Evolutionary conservation across 176 grass and related monocot genomes (phyloP).

Genomic region (Avena sativa): DNA sequence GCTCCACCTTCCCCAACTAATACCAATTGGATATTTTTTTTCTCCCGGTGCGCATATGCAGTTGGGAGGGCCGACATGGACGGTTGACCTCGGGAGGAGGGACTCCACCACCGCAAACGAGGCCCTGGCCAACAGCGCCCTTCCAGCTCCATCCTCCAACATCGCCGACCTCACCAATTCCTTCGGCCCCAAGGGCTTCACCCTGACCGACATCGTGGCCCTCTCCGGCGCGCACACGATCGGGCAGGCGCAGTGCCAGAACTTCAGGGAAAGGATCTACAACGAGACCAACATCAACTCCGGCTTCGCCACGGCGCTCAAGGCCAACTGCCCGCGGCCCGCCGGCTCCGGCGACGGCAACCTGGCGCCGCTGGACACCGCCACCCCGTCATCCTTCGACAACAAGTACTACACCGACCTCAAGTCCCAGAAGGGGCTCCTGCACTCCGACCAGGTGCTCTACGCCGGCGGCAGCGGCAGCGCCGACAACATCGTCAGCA

Average conservation of each 20-base stretch:
- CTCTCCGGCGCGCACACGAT: slow-evolving; percentile 86
- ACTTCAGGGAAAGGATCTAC: slow-evolving; percentile 67
- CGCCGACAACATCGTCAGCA: slow-evolving; percentile 43
- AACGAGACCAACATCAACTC: slow-evolving; percentile 68
- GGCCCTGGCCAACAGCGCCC: slow-evolving; percentile 42
- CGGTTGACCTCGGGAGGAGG: slow-evolving; percentile 46
- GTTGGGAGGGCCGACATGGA: slow-evolving; percentile 64
- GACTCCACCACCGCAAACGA: slow-evolving; percentile 50
- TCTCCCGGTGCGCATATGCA: neutral
- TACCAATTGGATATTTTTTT: too few species aligned
- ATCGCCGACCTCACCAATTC: slow-evolving; percentile 25
- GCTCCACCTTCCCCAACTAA: neutral
- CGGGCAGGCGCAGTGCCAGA: slow-evolving; percentile 59
- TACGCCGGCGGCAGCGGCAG: slow-evolving; percentile 39
- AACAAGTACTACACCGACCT: slow-evolving; percentile 56
- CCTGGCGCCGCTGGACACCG: slow-evolving; percentile 51
- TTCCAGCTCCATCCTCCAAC: slow-evolving; percentile 49
- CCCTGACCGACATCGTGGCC: slow-evolving; percentile 59
- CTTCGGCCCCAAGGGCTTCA: slow-evolving; percentile 59
- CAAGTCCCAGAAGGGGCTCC: slow-evolving; percentile 47
- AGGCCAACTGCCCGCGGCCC: slow-evolving; percentile 44
- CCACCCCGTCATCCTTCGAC: slow-evolving; percentile 44
- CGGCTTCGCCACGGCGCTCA: slow-evolving; percentile 42
- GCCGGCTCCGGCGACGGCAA: slow-evolving; percentile 38
- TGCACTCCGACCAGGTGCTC: slow-evolving; percentile 61